Evolutionary conservation across 257 asterid genomes (phyloP).

Genomic region (Capsicum rhomboideum): DNA sequence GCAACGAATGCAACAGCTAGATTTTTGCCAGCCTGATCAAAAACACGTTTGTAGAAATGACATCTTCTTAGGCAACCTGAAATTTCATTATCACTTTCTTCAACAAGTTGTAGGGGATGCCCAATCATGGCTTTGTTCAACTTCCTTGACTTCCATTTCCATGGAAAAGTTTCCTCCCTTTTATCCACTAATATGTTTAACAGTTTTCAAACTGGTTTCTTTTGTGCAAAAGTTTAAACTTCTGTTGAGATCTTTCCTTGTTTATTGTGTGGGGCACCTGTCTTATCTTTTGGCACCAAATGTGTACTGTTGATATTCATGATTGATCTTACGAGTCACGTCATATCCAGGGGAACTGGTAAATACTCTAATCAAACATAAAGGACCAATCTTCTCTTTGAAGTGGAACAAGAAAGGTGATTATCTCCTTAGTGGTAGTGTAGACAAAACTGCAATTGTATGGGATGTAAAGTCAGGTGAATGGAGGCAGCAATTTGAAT

Average conservation of each 20-base stretch:
- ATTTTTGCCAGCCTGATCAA: not conserved
- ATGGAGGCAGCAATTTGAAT: constrained; percentile 92
- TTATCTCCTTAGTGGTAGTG: constrained; percentile 92
- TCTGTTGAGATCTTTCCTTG: not conserved
- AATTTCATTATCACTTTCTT: not conserved
- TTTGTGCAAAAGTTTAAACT: not conserved
- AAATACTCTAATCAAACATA: constrained; percentile 76
- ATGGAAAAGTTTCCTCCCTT: no score
- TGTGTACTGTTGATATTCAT: constrained; percentile 3
- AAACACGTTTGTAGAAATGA: not conserved
- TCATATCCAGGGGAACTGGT: constrained; percentile 72
- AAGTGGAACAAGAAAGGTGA: constrained; percentile 99
- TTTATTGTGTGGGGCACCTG: not conserved
- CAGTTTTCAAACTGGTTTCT: not conserved
- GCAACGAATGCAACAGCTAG: not conserved
- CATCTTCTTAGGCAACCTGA: not conserved
- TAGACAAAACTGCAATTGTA: constrained; percentile 92
- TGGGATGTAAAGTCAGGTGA: constrained; percentile 97
- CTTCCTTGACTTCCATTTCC: not conserved
- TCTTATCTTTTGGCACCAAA: not conserved
- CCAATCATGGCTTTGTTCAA: not conserved
- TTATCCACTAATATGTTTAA: no score
- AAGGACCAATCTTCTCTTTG: constrained; percentile 93
- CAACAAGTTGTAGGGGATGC: not conserved
- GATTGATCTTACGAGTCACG: constrained; percentile 3